Base-by-base conservation (phyloP, 148 eudicot species). In the Pouteria glomerata region DNA sequence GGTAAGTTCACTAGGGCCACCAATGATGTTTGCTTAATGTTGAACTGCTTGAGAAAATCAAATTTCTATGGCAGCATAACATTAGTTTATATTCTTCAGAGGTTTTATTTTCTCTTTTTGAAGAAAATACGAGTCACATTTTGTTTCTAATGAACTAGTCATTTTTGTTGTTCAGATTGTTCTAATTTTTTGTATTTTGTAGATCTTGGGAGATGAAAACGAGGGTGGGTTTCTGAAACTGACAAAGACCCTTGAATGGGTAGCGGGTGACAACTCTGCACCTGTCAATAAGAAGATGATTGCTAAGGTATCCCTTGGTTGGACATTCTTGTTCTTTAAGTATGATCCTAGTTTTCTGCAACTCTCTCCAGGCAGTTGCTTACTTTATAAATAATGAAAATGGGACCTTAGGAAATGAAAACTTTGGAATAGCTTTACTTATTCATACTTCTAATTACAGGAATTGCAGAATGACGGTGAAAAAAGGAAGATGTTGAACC, bases 141-240 rank as follows among this genome's bases (percentile, higher is more conserved):
- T 56, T 37, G 23, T 39, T 27, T 19, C n/a, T 57, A 10, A 27
- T 39, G 2, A 44, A 14, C 14, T 13, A 24, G 27, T 29, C 16
- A 10, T 23, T 58, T 29, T n/a, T 42, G 3, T 19, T 39, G 8
- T 16, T n/a, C 15, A 39, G n/a, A 37, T 19, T 26, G 15, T 35
- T 67, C 44, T 48, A n/a, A 31, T 35, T 67, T 35, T 48, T 27
- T 23, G 55, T 65, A 23, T 51, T 62, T n/a, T 64, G 39, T 76
- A 86, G 92, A 71, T 52, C 29, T 42, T 47, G 62, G 63, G 45
- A 37, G 86, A 86, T 78, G 96, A 91, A 77, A 70, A 79, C n/a
- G 90, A 85, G 48, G 96, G 87, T 76, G 98, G 98, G 63, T 91
- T 89, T 77, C 77, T 94, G 52, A 91, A 94, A 70, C 78, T 94